Conservation (phyloP, 2,329 filamentous ascomycete species). For the Colletotrichum cordylinicola region DNA sequence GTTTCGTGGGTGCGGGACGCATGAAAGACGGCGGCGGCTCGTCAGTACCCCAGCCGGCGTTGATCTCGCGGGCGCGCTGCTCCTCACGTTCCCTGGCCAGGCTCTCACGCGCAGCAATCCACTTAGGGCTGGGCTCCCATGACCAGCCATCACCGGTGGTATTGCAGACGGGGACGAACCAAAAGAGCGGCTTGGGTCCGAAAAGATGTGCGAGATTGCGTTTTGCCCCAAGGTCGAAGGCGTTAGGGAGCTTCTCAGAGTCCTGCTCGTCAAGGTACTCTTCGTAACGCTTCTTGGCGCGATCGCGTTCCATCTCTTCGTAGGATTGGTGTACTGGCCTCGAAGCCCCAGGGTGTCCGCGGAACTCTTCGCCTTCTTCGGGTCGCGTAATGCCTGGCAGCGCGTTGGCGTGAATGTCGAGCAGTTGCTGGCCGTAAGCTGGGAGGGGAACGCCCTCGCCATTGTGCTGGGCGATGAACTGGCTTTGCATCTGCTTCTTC, state of each 20-base stretch:
- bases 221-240: slow-evolving; percentile 88
- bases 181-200: slow-evolving; percentile 73
- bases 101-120: slow-evolving; percentile 73
- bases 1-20: slow-evolving; percentile 19
- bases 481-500: slow-evolving; percentile 71
- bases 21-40: slow-evolving; percentile 28
- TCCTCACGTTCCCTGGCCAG: slow-evolving; percentile 63
- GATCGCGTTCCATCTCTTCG: slow-evolving; percentile 60
- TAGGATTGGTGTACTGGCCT: slow-evolving; percentile 55
- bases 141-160: slow-evolving; percentile 92
- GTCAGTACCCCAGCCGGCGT: slow-evolving; percentile 69
- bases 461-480: slow-evolving; percentile 62
- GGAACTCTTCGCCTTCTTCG: slow-evolving; percentile 76
- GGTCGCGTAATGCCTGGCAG: slow-evolving; percentile 80
- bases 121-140: slow-evolving; percentile 86
- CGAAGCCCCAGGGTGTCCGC: slow-evolving; percentile 36
- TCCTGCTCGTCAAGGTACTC: slow-evolving; percentile 91
- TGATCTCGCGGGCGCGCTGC: slow-evolving; percentile 68
- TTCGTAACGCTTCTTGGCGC: slow-evolving; percentile 61
- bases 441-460: slow-evolving; percentile 57
- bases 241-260: slow-evolving; percentile 85
- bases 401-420: slow-evolving; percentile 83
- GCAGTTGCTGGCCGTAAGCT: slow-evolving; percentile 73
- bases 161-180: slow-evolving; percentile 82
- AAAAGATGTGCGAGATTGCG: slow-evolving; percentile 84